Evolutionary conservation across 192 early-diverging fungal species (phyloP).

Genomic region (Chytriomyces sp.): DNA sequence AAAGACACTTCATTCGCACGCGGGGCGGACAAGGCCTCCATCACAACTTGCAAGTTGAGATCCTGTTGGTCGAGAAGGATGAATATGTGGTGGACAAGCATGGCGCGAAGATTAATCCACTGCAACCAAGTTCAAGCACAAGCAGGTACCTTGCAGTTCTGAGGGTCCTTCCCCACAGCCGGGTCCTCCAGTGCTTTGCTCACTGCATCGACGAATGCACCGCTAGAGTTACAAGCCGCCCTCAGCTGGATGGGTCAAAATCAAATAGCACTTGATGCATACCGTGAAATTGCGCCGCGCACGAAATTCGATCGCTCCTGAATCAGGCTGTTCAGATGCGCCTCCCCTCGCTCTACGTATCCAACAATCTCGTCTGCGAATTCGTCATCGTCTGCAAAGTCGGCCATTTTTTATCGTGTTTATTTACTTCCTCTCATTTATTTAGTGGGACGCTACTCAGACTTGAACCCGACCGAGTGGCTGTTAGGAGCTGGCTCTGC

Average conservation of each 20-base stretch:
- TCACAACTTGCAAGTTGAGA: slow-evolving; percentile 75
- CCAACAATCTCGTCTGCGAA: slow-evolving; percentile 60
- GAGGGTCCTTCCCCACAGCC: slow-evolving; percentile 41
- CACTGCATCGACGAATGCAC: slow-evolving; percentile 40
- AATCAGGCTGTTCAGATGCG: slow-evolving; percentile 52
- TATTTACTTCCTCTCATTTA: too few relatives aligned
- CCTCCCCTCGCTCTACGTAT: slow-evolving; percentile 44
- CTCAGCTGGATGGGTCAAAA: too few relatives aligned
- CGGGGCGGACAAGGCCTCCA: slow-evolving; percentile 79
- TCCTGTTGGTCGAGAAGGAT: slow-evolving; percentile 46
- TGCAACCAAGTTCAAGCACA: slow-evolving; percentile 11
- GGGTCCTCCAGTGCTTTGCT: slow-evolving; percentile 46
- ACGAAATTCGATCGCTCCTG: slow-evolving; percentile 65
- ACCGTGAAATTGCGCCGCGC: slow-evolving; percentile 73
- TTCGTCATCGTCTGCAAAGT: slow-evolving; percentile 45
- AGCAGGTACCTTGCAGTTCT: slow-evolving; percentile 38
- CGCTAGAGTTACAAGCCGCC: slow-evolving; percentile 30
- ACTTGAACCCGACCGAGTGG: too few relatives aligned
- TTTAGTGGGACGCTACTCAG: too few relatives aligned
- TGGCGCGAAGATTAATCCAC: not conserved
- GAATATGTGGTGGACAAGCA: not conserved
- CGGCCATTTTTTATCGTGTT: slow-evolving; percentile 23
- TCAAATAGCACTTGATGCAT: not conserved
- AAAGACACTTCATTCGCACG: slow-evolving; percentile 70
- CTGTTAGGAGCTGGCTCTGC: too few relatives aligned